Evolutionary conservation across 2,329 filamentous ascomycete genomes (phyloP), one percentile per base, ranked within the genome.

Genomic region (Aspergillus ibericus): DNA sequence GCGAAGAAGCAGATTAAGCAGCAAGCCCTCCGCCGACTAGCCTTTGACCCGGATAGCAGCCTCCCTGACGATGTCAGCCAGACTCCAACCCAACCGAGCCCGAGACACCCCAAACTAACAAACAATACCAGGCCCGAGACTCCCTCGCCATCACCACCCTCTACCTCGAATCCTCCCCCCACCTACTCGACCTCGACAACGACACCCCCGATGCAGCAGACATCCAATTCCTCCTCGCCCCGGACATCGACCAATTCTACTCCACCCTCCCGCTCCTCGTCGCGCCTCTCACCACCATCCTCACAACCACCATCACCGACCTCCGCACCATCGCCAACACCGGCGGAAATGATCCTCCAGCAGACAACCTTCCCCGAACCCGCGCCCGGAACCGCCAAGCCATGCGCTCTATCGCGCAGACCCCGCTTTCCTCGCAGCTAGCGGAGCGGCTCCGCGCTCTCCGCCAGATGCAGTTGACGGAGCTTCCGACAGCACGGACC

Each of bases 231-330:
- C 71, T 77, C 12, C 64, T 78, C 4, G 61, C 63, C 22, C 67
- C 72, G 1, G 73, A 77, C 53, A 69, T 77, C 34, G 66, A 75
- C 40, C 61, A 61, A 6, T 77, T 78, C 61, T 73, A 72, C 56
- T 66, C 67, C 5, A 64, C 66, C 12, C 63, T 74, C 16, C 69
- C 70, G 5, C 38, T 61, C 2, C 54, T 75, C 3, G 64, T 67
- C 13, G 54, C 52, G 1, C 62, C 62, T 2, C 62, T 75, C 29
- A 70, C 74, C 2, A 66, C 60, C 6, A 35, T 60, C 8, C 57
- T 75, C n/a, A 65, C 69, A 8, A 63, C 59, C 5, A 56, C 65
- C 8, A 48, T 74, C 1, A 53, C 62, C 12, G 67, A 66, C 13
- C 67, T 76, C n/a, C 71, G 71, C 53, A 55, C 63, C 22, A 63